Conservation (phyloP, 2,329 filamentous ascomycete species). For the Diaporthe sp. region DNA sequence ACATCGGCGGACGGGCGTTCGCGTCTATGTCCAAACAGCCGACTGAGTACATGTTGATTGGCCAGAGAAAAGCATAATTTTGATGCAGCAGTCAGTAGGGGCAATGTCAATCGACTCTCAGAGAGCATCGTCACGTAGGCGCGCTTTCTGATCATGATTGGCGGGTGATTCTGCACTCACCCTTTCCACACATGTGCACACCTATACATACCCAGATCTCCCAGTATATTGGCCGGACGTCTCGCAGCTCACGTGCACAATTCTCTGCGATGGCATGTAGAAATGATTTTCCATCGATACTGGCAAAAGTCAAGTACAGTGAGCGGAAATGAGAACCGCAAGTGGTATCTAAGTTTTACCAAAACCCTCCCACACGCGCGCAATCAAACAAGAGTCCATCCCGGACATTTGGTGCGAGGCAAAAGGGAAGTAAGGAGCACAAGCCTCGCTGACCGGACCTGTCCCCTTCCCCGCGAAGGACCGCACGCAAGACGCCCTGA, state of each 20-base stretch:
- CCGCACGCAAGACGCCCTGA: constrained; percentile 33
- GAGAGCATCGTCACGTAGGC: background rate
- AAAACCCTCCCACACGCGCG: constrained; percentile 8
- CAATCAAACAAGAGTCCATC: constrained; percentile 16
- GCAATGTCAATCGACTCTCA: background rate
- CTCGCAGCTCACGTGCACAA: background rate
- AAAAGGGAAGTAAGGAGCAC: background rate
- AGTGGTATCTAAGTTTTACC: constrained; percentile 36
- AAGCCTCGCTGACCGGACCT: background rate
- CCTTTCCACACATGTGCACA: no score
- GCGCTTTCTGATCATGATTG: background rate
- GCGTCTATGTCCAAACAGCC: constrained; percentile 3
- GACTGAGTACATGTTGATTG: background rate
- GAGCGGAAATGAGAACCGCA: constrained; percentile 23
- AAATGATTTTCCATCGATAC: constrained; percentile 17
- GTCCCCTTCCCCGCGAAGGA: constrained; percentile 13
- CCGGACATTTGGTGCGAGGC: constrained; percentile 5
- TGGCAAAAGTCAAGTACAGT: constrained; percentile 28
- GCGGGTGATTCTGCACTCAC: no score
- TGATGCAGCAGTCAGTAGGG: background rate
- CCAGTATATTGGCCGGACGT: background rate
- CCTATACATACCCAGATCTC: no score
- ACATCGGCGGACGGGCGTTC: background rate
- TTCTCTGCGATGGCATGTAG: background rate
- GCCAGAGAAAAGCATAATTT: background rate